Conservation (phyloP, 2,329 filamentous ascomycete genomes). For the Diaporthe sp. region DNA sequence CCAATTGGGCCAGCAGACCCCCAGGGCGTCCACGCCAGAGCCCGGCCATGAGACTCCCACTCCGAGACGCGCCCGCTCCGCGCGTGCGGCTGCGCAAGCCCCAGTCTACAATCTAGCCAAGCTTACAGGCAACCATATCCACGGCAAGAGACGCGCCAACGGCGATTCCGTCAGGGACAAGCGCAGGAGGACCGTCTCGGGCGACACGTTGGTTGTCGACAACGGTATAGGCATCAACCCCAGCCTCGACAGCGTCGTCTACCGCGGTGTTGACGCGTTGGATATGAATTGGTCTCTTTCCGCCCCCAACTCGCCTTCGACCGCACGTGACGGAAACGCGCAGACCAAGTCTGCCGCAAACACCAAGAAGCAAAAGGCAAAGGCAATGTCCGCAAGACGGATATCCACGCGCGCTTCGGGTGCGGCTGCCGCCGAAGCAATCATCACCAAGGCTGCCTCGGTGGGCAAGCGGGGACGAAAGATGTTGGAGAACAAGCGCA, state of each 20-base stretch:
- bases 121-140: conserved; percentile 69
- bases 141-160: conserved; percentile 66
- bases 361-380: conserved; percentile 8
- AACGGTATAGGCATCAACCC: conserved; percentile 39
- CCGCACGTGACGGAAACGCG: conserved; percentile 45
- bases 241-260: conserved; percentile 42
- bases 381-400: conserved; percentile 47
- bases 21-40: neutral
- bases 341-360: conserved; percentile 43
- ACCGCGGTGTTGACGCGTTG: conserved; percentile 58
- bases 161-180: conserved; percentile 58
- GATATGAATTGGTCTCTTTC: conserved; percentile 55
- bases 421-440: conserved; percentile 52
- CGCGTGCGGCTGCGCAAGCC: conserved; percentile 63
- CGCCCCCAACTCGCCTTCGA: conserved; percentile 47
- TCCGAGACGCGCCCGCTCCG: conserved; percentile 58
- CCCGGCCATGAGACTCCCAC: conserved; percentile 32
- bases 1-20: conserved; percentile 12
- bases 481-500: conserved; percentile 59
- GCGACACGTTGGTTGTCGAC: conserved; percentile 46
- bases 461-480: conserved; percentile 72
- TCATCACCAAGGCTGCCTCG: conserved; percentile 60
- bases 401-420: conserved; percentile 57
- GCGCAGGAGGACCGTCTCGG: conserved; percentile 58
- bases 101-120: conserved; percentile 75